Conservation (phyloP, 2,329 filamentous ascomycete species). For the Trichoderma afroharzianum region DNA sequence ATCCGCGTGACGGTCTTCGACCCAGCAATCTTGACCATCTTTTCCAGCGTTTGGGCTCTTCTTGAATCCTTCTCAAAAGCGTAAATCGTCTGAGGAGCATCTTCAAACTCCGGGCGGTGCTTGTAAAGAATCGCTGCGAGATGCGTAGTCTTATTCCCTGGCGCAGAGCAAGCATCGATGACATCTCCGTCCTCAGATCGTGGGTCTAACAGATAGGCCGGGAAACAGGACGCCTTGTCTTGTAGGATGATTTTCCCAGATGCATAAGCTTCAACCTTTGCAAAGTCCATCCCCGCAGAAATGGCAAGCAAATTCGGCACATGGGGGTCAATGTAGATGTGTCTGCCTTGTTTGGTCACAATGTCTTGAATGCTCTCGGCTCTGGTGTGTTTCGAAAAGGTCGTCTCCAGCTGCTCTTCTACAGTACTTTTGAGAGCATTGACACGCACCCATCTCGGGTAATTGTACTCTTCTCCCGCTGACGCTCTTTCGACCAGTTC, state of each 20-base stretch:
- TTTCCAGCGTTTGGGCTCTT: conserved; percentile 71
- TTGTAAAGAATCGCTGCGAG: conserved; percentile 68
- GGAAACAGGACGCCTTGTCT: conserved; percentile 96
- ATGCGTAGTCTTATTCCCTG: conserved; percentile 97
- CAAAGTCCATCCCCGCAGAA: conserved; percentile 67
- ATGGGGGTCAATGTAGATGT: conserved; percentile 71
- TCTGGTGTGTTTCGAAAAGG: conserved; percentile 62
- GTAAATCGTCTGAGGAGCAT: conserved; percentile 50
- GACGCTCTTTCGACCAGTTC: conserved; percentile 52
- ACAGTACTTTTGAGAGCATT: conserved; percentile 74
- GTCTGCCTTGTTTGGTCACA: conserved; percentile 42
- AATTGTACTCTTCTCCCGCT: conserved; percentile 49
- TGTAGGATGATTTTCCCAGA: conserved; percentile 82
- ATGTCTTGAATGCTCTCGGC: conserved; percentile 57
- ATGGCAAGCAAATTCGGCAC: conserved; percentile 82
- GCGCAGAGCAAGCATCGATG: conserved; percentile 91
- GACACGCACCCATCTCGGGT: conserved; percentile 89
- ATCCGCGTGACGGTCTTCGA: conserved; percentile 64
- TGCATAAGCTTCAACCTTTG: conserved; percentile 68
- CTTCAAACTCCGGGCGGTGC: conserved; percentile 36
- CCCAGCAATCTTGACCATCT: conserved; percentile 79
- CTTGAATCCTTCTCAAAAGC: conserved; percentile 75
- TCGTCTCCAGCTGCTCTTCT: conserved; percentile 67
- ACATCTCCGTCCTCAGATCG: conserved; percentile 65
- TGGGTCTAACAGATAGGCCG: conserved; percentile 79